phyloP scores from a whole-genome alignment of 148 eudicot species.

The Amaranthus palmeri region DNA sequence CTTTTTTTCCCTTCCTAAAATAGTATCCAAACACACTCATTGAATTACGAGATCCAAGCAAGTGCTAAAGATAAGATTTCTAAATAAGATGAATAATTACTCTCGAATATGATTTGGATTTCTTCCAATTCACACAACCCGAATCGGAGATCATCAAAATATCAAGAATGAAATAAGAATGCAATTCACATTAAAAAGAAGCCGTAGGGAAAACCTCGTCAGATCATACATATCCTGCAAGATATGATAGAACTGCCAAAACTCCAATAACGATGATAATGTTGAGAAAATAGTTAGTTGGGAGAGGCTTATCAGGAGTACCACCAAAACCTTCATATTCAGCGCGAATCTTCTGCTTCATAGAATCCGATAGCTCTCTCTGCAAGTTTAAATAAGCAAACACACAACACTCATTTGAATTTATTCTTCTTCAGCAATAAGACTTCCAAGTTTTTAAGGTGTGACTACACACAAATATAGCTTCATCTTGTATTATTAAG shows the following conservation, averaged over 20 bases:
- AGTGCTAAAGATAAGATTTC: no score
- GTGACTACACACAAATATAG: slow-evolving; percentile 33
- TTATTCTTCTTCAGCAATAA: slow-evolving; percentile 36
- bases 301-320: slow-evolving; percentile 90
- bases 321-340: slow-evolving; percentile 86
- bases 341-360: slow-evolving; percentile 90
- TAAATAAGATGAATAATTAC: no score
- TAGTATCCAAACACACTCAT: no score
- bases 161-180: neutral
- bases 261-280: slow-evolving; percentile 74
- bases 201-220: neutral
- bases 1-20: no score
- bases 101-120: no score
- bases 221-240: slow-evolving; percentile 44
- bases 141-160: neutral
- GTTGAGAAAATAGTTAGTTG: slow-evolving; percentile 87
- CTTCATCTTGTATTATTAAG: slow-evolving; percentile 56
- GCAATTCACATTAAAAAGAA: neutral
- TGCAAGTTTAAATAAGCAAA: slow-evolving; percentile 60
- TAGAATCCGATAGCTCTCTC: slow-evolving; percentile 74
- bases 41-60: no score
- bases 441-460: slow-evolving; percentile 42
- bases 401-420: slow-evolving; percentile 37
- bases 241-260: slow-evolving; percentile 77
- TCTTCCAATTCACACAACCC: no score